These are phyloP conservation scores for Starmerella geochares DNA, from an alignment of 805 yeast genomes.

Conservation along the genomic window DNA sequence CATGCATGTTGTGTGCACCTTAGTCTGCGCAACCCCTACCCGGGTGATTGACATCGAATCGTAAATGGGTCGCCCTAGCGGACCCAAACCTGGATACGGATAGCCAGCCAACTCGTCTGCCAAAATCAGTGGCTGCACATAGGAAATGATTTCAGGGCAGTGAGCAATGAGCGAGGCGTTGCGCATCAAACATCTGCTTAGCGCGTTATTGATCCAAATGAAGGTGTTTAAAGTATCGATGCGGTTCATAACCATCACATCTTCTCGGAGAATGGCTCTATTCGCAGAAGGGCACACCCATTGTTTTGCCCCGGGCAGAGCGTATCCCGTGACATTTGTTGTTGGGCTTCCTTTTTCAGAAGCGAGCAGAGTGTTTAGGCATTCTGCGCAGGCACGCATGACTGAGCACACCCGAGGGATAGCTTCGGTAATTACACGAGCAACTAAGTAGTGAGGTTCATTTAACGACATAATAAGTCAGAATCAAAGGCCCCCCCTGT, in stretches of 20 bases:
- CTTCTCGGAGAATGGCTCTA: too few relatives aligned
- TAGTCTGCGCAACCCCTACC: conserved; percentile 1
- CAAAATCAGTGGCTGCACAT: conserved; percentile 1
- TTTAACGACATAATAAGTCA: too few relatives aligned
- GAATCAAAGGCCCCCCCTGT: too few relatives aligned
- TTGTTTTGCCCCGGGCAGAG: not conserved
- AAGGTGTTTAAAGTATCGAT: too few relatives aligned
- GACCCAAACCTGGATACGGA: conserved; percentile 2
- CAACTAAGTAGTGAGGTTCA: not conserved
- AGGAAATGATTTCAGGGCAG: not conserved
- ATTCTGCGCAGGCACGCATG: not conserved
- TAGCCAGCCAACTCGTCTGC: not conserved
- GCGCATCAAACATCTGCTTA: too few relatives aligned
- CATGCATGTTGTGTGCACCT: conserved; percentile 1
- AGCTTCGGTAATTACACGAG: too few relatives aligned
- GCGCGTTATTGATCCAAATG: too few relatives aligned
- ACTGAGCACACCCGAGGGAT: not conserved
- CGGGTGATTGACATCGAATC: not conserved
- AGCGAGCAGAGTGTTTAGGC: not conserved
- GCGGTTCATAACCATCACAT: too few relatives aligned
- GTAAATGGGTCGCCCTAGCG: not conserved
- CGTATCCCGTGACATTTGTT: not conserved
- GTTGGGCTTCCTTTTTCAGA: not conserved
- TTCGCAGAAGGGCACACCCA: too few relatives aligned
- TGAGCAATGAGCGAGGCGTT: too few relatives aligned